Conservation (phyloP, 2,329 filamentous ascomycete genomes). For the Exophiala oligosperma region DNA sequence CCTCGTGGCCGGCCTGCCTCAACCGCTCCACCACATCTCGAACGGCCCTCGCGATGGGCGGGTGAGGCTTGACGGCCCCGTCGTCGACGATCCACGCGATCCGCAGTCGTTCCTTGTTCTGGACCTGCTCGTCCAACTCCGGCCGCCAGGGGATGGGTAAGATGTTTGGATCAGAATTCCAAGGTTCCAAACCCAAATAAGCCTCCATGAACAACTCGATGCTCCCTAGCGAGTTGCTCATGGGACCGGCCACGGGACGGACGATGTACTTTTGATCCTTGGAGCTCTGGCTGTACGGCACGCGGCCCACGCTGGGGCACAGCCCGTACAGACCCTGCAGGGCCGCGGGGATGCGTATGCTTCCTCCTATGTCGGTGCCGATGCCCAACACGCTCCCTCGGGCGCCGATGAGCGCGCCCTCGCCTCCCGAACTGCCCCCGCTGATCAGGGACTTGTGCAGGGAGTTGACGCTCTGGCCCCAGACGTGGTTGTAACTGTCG, state of each 20-base stretch:
- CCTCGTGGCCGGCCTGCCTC: constrained; percentile 57
- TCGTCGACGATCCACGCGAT: constrained; percentile 56
- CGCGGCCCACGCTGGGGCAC: constrained; percentile 34
- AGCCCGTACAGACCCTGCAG: constrained; percentile 52
- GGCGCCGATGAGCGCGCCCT: constrained; percentile 52
- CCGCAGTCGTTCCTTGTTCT: constrained; percentile 41
- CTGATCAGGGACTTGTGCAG: constrained; percentile 50
- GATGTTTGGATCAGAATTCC: constrained; percentile 55
- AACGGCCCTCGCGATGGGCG: constrained; percentile 53
- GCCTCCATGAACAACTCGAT: constrained; percentile 45
- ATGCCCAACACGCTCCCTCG: constrained; percentile 52
- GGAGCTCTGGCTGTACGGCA: constrained; percentile 24
- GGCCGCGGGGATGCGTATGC: constrained; percentile 53
- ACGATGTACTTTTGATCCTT: constrained; percentile 36
- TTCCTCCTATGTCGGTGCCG: constrained; percentile 57
- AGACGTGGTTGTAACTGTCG: constrained; percentile 55
- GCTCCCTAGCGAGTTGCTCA: constrained; percentile 54
- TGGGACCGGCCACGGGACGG: constrained; percentile 52
- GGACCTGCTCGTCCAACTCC: constrained; percentile 49
- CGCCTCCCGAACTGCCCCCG: constrained; percentile 55
- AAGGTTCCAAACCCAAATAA: constrained; percentile 47
- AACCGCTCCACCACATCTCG: constrained; percentile 47
- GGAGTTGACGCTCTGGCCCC: constrained; percentile 51
- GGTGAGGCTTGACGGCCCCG: constrained; percentile 55
- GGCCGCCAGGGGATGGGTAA: constrained; percentile 58